Percentiles rank a stretch among this genome's conserved stretches.
Evolutionary conservation across 371 early-diverging fungal genomes (phyloP).

Genomic region (Rhizomucor pusillus): DNA sequence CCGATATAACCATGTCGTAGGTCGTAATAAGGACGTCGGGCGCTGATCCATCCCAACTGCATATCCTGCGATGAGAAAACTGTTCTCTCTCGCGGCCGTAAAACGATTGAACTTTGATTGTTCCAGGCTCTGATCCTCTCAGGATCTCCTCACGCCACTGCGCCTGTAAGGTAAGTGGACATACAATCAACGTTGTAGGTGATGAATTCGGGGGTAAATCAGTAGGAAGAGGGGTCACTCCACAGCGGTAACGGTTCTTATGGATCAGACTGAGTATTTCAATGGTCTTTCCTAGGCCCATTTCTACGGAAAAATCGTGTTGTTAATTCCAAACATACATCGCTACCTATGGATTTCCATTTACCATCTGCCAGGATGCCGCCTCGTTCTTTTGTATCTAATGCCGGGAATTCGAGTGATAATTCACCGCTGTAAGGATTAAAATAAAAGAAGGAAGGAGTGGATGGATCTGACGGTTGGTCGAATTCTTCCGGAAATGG

Average conservation of each 20-base stretch:
- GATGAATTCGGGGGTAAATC: conserved; percentile 18
- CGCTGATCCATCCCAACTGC: conserved; percentile 33
- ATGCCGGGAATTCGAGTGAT: conserved; percentile 51
- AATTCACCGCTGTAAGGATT: conserved; percentile 65
- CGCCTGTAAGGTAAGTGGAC: conserved; percentile 68
- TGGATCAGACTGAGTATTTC: conserved; percentile 79
- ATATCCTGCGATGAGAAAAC: conserved; percentile 9
- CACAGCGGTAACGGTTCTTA: conserved; percentile 14
- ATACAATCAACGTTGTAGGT: conserved; percentile 63
- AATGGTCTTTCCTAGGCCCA: conserved; percentile 91
- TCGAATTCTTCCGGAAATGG: conserved; percentile 34
- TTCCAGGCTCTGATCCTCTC: conserved; percentile 43
- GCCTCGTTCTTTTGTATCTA: conserved; percentile 53
- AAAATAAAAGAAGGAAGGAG: conserved; percentile 46
- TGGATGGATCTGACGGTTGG: conserved; percentile 4
- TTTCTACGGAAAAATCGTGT: conserved; percentile 43
- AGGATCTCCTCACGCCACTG: conserved; percentile 74
- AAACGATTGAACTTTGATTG: conserved; percentile 48
- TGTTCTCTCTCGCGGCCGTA: conserved; percentile 48
- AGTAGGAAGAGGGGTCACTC: conserved; percentile 9
- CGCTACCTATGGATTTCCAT: too few species aligned
- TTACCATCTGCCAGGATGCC: conserved; percentile 74
- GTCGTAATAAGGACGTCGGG: conserved; percentile 68
- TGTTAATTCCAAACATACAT: neutral
- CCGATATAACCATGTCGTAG: conserved; percentile 61